Evolutionary conservation across 2,329 filamentous ascomycete genomes (phyloP).

Genomic region (Allantophomopsis lycopodina): DNA sequence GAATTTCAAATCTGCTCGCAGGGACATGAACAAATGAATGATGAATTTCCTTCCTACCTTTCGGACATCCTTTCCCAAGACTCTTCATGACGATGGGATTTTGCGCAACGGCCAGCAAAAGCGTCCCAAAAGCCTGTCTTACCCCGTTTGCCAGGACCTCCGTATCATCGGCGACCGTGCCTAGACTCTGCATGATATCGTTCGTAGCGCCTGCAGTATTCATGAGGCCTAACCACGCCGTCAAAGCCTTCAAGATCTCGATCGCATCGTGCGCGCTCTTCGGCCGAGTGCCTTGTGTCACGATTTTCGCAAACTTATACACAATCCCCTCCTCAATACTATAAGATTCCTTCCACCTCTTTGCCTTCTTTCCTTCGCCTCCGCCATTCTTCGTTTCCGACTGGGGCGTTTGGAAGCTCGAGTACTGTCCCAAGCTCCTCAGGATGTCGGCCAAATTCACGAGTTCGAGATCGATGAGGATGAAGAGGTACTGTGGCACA

Average conservation of each 20-base stretch:
- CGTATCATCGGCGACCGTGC: conserved; percentile 11
- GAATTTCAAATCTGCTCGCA: no score
- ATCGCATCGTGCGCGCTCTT: conserved; percentile 31
- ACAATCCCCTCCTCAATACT: conserved; percentile 30
- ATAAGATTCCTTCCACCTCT: conserved; percentile 7
- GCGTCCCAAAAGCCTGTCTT: conserved; percentile 47
- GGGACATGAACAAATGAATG: no score
- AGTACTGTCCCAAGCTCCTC: conserved; percentile 40
- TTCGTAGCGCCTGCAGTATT: conserved; percentile 34
- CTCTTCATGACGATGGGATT: conserved; percentile 39
- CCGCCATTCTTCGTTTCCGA: conserved; percentile 9
- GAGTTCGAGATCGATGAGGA: conserved; percentile 34
- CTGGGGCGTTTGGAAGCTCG: conserved; percentile 9
- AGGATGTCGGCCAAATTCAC: conserved; percentile 42
- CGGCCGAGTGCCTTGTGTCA: conserved; percentile 32
- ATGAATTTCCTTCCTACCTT: conserved; percentile 24
- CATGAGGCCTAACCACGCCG: conserved; percentile 45
- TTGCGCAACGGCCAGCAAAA: conserved; percentile 48
- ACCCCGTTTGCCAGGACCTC: no score
- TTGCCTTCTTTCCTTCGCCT: background rate
- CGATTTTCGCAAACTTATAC: conserved; percentile 15
- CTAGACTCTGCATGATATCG: conserved; percentile 25
- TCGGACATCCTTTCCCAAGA: conserved; percentile 36
- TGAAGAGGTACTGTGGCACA: conserved; percentile 43
- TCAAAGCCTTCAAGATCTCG: conserved; percentile 33